Evolutionary conservation across 352 stramenopile genomes (phyloP).

Genomic region (Plasmopara muralis): DNA sequence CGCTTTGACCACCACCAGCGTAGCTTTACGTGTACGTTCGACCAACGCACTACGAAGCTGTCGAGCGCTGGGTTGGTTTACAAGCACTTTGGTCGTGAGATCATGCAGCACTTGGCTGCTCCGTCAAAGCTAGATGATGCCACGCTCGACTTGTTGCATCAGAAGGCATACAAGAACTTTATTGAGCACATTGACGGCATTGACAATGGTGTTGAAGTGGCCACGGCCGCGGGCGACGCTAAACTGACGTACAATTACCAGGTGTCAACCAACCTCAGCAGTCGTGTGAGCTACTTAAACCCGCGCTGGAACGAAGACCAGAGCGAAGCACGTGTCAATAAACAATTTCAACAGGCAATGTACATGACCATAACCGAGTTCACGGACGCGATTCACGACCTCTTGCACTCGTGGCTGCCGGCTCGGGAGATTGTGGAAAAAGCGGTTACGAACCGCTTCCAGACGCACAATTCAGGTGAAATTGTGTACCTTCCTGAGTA

Average conservation of each 20-base stretch:
- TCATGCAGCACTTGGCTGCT: constrained; percentile 79
- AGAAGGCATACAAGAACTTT: constrained; percentile 94
- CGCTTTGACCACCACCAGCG: constrained; percentile 99
- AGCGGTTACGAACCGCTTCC: constrained; percentile 79
- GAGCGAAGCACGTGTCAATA: constrained; percentile 69
- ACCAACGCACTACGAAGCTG: constrained; percentile 85
- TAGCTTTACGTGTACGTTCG: constrained; percentile 84
- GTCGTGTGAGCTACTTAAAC: constrained; percentile 92
- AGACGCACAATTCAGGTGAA: constrained; percentile 89
- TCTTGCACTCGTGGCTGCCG: constrained; percentile 93
- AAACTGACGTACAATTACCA: constrained; percentile 61
- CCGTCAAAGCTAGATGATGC: constrained; percentile 48
- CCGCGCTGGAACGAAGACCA: constrained; percentile 94
- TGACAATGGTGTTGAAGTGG: constrained; percentile 96
- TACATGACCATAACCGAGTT: constrained; percentile 94
- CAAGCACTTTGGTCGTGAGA: constrained; percentile 96
- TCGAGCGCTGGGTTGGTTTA: constrained; percentile 96
- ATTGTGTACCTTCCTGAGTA: constrained; percentile 90
- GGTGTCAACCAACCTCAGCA: constrained; percentile 71
- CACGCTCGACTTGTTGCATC: constrained; percentile 80
- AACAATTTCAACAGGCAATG: constrained; percentile 93
- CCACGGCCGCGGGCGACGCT: constrained; percentile 22
- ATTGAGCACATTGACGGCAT: constrained; percentile 98
- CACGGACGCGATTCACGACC: constrained; percentile 79
- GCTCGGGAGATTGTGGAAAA: constrained; percentile 90